phyloP scores from a whole-genome alignment of 202 grass and related monocot species.

The Hordeum pubiflorum region DNA sequence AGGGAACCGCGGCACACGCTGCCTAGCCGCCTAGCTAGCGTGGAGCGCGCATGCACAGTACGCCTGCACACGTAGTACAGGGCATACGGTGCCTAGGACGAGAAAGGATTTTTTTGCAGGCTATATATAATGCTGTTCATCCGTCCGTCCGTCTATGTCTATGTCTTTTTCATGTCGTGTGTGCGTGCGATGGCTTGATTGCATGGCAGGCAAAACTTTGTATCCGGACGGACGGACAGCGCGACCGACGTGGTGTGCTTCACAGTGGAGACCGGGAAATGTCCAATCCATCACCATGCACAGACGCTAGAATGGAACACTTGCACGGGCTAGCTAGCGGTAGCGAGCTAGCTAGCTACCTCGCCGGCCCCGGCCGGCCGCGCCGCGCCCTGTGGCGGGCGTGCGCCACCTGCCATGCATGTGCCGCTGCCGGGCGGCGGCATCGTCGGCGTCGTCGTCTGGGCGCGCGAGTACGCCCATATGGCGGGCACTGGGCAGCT shows the following conservation, averaged over 20 bases:
- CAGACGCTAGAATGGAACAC: neutral
- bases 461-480: no score
- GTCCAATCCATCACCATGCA: neutral
- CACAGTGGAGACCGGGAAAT: neutral
- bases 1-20: neutral
- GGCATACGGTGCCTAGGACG: neutral
- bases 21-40: neutral
- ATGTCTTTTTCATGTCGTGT: neutral
- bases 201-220: neutral
- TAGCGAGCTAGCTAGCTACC: neutral
- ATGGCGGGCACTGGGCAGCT: no score
- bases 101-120: neutral
- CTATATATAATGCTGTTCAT: neutral
- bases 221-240: neutral
- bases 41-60: neutral
- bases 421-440: conserved; percentile 5
- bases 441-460: no score
- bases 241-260: neutral
- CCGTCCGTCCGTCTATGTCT: neutral
- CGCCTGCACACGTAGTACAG: neutral
- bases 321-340: neutral
- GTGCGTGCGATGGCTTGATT: neutral
- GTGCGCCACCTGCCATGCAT: conserved; percentile 8
- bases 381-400: neutral
- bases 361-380: neutral